phyloP scores from a whole-genome alignment of 768 basidiomycete species.

The Pseudohyphozyma bogoriensis region DNA sequence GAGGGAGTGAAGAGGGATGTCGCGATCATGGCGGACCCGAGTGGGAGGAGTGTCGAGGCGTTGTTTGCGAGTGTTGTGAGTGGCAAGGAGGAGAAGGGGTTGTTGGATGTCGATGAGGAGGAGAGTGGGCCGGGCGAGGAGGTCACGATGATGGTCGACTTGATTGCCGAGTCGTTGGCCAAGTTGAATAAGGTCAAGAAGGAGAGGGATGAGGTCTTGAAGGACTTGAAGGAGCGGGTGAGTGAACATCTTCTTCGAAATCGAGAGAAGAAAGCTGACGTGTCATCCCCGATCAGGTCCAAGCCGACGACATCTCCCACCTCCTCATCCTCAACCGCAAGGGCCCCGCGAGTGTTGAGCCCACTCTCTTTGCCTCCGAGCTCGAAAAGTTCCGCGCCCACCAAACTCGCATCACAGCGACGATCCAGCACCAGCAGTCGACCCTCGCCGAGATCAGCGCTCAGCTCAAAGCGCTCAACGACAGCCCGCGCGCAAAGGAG shows the following conservation, averaged over 20 bases:
- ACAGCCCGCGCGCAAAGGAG: conserved; percentile 62
- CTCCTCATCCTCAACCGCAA: conserved; percentile 82
- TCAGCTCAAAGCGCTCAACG: conserved; percentile 64
- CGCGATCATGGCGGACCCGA: conserved; percentile 46
- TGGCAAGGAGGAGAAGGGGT: conserved; percentile 39
- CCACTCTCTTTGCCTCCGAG: conserved; percentile 79
- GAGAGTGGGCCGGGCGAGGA: too few relatives aligned
- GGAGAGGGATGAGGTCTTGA: conserved; percentile 75
- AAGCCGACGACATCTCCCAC: conserved; percentile 93
- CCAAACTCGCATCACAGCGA: conserved; percentile 67
- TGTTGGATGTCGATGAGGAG: conserved; percentile 65
- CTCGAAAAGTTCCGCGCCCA: conserved; percentile 92
- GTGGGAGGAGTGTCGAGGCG: conserved; percentile 42
- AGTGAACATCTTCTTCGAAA: conserved; percentile 2
- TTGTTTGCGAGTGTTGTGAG: conserved; percentile 50
- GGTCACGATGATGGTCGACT: conserved; percentile 55
- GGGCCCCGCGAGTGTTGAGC: conserved; percentile 62
- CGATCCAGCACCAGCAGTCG: conserved; percentile 64
- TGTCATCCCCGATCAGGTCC: conserved; percentile 50
- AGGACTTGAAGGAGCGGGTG: conserved; percentile 94
- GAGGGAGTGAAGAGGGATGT: conserved; percentile 58
- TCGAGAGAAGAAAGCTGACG: not conserved
- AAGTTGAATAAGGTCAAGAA: conserved; percentile 69
- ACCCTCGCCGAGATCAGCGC: conserved; percentile 62
- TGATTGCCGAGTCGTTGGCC: conserved; percentile 68